Percentiles rank a stretch among this genome's conserved stretches.
These are phyloP conservation scores for Mycena kentingensis DNA, from an alignment of 768 basidiomycete species.

Conservation along the genomic window DNA sequence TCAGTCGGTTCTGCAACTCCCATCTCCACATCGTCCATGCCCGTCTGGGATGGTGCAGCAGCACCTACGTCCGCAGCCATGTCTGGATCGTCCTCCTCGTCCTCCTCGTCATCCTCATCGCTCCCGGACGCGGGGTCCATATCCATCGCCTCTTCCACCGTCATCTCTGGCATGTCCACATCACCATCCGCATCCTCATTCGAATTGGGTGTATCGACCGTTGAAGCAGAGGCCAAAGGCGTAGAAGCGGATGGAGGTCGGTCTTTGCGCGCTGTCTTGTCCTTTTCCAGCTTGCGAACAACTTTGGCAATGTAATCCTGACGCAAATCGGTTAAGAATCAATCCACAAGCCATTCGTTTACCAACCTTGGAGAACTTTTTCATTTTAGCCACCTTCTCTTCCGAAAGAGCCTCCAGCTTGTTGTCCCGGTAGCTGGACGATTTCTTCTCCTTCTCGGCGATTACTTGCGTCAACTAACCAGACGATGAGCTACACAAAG, in stretches of 20 bases:
- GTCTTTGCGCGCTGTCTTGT: slow-evolving; percentile 44
- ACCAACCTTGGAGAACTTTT: slow-evolving; percentile 58
- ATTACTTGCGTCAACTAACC: slow-evolving; percentile 80
- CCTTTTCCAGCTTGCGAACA: slow-evolving; percentile 66
- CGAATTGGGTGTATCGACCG: slow-evolving; percentile 45
- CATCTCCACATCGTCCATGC: background rate
- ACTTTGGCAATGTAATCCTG: slow-evolving; percentile 87
- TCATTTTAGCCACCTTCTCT: slow-evolving; percentile 88
- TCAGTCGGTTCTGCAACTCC: background rate
- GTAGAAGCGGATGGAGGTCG: slow-evolving; percentile 30
- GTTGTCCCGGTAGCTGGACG: slow-evolving; percentile 71
- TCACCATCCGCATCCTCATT: slow-evolving; percentile 39
- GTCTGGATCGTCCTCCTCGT: slow-evolving; percentile 23
- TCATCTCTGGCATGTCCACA: slow-evolving; percentile 35
- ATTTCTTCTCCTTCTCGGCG: slow-evolving; percentile 95
- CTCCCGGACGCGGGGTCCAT: slow-evolving; percentile 40
- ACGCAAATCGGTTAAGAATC: slow-evolving; percentile 29
- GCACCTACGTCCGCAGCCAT: slow-evolving; percentile 24
- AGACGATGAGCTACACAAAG: slow-evolving; percentile 7
- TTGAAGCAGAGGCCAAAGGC: slow-evolving; percentile 35
- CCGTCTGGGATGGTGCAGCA: no score
- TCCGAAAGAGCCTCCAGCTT: slow-evolving; percentile 77
- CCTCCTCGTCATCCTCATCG: slow-evolving; percentile 35
- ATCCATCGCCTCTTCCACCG: slow-evolving; percentile 49
- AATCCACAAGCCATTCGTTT: background rate